Evolutionary conservation across 2,329 filamentous ascomycete species (phyloP), one percentile per base, ranked within the genome.

Genomic region (Pseudocercospora cruenta): DNA sequence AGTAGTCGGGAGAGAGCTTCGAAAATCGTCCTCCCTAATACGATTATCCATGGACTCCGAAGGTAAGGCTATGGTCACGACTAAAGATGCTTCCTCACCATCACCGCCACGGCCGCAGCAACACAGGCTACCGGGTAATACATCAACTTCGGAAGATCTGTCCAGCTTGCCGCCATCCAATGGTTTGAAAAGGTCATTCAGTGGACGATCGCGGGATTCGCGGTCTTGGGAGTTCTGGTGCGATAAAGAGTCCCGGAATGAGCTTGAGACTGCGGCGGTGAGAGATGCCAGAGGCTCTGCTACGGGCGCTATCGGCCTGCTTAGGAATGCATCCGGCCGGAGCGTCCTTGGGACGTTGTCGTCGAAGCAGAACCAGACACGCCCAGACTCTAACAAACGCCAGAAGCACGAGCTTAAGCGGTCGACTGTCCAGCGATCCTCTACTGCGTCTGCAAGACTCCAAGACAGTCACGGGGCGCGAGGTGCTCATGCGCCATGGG

Each of bases 161-260:
- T 58, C 58, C 4, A 55, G 26, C 19, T 55, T 60, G 33, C 36
- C 57, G 3, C 14, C 53, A 16, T 21, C n/a, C 19, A 60, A 69
- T 10, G 31, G 31, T 24, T 78, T 84, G 45, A 45, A 72, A 24
- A 83, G 85, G 83, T 36, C 83, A 92, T 47, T 88, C 89, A 67
- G 88, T 62, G 87, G 77, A 16, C 78, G 94, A 64, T 97, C 94
- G 64, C 89, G 92, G 62, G 92, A 97, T 77, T 92, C 93, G 19
- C 89, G 93, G 59, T 91, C 91, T 6, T 97, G 94, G 94, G 92
- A 96, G 75, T 93, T 93, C 64, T 94, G 91, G 81, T 94, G 92
- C 73, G 92, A 96, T 75, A 89, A 90, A 7, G 91, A 95, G 70
- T 83, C 87, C 60, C 89, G 91, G 51, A 92, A 93, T 74, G 91